Base-by-base conservation (phyloP, 129 eudicot species). In the Kitagawia praeruptora region DNA sequence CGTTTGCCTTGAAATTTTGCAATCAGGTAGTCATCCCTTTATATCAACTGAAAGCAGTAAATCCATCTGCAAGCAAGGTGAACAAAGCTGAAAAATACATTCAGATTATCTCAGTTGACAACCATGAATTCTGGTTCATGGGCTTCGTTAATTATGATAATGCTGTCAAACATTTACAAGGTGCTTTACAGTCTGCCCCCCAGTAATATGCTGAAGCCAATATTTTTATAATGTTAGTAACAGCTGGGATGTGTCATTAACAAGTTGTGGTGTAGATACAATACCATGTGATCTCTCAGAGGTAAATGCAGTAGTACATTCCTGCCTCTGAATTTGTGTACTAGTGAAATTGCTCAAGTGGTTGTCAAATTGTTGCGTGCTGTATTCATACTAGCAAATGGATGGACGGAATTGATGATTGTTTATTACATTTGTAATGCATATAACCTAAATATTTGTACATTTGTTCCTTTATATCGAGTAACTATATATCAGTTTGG, bases 61-160 rank as follows among this genome's bases (percentile, higher is more conserved):
- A 93, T 86, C 78, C 96, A 47, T 86, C 96, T 56, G 81, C 83
- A 76, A 93, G 98, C 89, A 89, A 89, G 87, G 78, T 82, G 23
- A 93, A 91, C 82, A 75, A 96, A 71, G 90, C 91, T 25, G 98
- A 91, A 64, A 93, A 93, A 81, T 93, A 91, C 81, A 93, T 93
- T 63, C 98, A 91, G 87, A 79, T 93, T 37, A 91, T 93, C 83
- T 89, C 98, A 0, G 87, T 91, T 73, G 98, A 93, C 87, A 86
- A 84, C 80, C 98, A 93, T 21, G 98, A 93, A 77, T 93, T 93
- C 81, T 93, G 98, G 96, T 93, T 93, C 92, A 91, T 93, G 96
- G 94, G 98, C 44, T 93, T 93, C 41, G 88, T 93, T n/a, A 74
- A 86, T 74, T 93, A 93, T 66, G 98, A 91, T 39, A 90, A 87